Conservation (phyloP, 1,284 basidiomycete genomes). For the Tilletia indica region DNA sequence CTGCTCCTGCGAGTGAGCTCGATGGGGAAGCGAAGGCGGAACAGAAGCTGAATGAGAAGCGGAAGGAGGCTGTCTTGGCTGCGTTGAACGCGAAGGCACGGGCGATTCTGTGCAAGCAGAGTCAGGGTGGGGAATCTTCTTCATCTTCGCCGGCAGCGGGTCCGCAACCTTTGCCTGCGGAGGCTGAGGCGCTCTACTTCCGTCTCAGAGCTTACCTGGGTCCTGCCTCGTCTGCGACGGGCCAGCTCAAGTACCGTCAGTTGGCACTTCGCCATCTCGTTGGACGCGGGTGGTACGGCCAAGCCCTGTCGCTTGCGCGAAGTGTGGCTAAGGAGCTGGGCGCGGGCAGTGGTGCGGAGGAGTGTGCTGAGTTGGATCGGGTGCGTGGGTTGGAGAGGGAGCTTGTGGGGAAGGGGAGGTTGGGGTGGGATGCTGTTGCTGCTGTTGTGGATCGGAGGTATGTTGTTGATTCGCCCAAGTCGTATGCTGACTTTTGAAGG, state of each 20-base stretch:
- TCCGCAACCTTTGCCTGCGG: neutral
- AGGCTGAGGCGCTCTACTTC: constrained; percentile 26
- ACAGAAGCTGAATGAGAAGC: constrained; percentile 46
- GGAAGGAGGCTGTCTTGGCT: constrained; percentile 45
- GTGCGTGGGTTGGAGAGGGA: constrained; percentile 37
- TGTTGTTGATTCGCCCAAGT: constrained; percentile 17
- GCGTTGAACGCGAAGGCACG: constrained; percentile 48
- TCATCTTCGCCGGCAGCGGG: no score
- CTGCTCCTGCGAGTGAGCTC: constrained; percentile 42
- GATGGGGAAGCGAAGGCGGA: constrained; percentile 45
- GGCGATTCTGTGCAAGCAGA: constrained; percentile 28
- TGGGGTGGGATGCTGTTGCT: constrained; percentile 30
- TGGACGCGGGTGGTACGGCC: constrained; percentile 38
- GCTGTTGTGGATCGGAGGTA: constrained; percentile 17
- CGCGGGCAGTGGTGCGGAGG: constrained; percentile 31
- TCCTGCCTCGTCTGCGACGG: constrained; percentile 36
- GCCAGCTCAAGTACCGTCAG: constrained; percentile 40
- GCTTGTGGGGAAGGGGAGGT: constrained; percentile 18
- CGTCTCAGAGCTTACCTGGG: constrained; percentile 36
- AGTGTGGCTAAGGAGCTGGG: constrained; percentile 51
- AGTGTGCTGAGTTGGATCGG: constrained; percentile 41
- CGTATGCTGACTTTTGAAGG: constrained; percentile 25
- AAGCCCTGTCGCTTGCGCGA: constrained; percentile 40
- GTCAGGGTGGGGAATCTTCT: constrained; percentile 22
- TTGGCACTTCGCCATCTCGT: constrained; percentile 46